Conservation (phyloP, 179 eudicot genomes). For the Heliamphora ciliata region DNA sequence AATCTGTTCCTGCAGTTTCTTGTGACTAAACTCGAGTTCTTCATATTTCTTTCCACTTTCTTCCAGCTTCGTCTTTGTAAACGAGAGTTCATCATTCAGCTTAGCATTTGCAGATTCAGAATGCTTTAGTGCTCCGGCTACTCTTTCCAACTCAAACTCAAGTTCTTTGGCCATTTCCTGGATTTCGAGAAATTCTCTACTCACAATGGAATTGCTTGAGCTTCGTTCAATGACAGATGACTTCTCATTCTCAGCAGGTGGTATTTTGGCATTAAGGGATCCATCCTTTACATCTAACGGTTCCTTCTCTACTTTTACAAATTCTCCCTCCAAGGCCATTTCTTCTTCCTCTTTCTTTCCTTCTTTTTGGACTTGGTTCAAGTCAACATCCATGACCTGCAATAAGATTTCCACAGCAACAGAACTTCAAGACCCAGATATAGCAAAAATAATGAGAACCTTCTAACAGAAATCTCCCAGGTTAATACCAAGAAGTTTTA, state of each 20-base stretch:
- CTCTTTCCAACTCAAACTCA: slow-evolving; percentile 56
- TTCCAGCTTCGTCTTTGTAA: slow-evolving; percentile 42
- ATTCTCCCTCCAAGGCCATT: slow-evolving; percentile 65
- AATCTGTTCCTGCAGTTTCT: slow-evolving; percentile 54
- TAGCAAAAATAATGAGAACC: neutral
- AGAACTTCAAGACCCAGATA: neutral
- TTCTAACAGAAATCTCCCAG: neutral
- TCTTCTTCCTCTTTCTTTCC: slow-evolving; percentile 62
- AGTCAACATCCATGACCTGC: slow-evolving; percentile 23
- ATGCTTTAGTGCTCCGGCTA: slow-evolving; percentile 44
- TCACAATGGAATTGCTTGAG: slow-evolving; percentile 26
- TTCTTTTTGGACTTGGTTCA: slow-evolving; percentile 27
- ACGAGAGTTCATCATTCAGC: slow-evolving; percentile 45
- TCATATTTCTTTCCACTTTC: slow-evolving; percentile 48
- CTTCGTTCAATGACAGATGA: slow-evolving; percentile 29
- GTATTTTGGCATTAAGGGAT: slow-evolving; percentile 27
- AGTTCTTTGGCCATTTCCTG: slow-evolving; percentile 71
- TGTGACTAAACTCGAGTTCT: slow-evolving; percentile 53
- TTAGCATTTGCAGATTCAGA: slow-evolving; percentile 56
- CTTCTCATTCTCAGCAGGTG: slow-evolving; percentile 28
- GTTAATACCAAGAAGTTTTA: neutral
- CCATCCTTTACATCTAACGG: slow-evolving; percentile 36
- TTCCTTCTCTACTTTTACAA: slow-evolving; percentile 90
- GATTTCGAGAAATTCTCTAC: slow-evolving; percentile 65
- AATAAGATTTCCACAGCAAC: neutral